Evolutionary conservation across 495 filamentous ascomycete genomes (phyloP).

Genomic region (Hyaloscypha hepaticicola): DNA sequence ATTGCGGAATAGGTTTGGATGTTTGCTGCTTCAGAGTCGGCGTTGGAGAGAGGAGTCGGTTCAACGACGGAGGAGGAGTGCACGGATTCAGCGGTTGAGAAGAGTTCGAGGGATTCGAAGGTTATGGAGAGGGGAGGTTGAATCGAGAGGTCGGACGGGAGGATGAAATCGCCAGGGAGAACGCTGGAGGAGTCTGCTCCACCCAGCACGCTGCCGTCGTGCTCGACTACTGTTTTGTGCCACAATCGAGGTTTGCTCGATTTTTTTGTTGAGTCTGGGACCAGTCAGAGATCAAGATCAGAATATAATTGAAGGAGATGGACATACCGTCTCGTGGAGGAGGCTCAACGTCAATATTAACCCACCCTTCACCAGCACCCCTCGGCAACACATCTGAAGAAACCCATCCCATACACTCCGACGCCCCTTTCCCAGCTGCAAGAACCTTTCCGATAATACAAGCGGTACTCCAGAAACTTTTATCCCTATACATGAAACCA

Average conservation of each 20-base stretch:
- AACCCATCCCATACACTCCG: conserved; percentile 81
- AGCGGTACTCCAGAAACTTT: conserved; percentile 80
- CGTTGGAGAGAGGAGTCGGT: conserved; percentile 19
- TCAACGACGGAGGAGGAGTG: conserved; percentile 38
- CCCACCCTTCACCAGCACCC: conserved; percentile 59
- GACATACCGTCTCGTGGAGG: conserved; percentile 14
- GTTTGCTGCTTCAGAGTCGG: conserved; percentile 34
- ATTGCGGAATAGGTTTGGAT: conserved; percentile 50
- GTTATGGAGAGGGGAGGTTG: conserved; percentile 41
- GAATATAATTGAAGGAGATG: conserved; percentile 2
- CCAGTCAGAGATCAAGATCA: not conserved
- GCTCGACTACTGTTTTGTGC: conserved; percentile 47
- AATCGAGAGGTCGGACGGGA: conserved; percentile 49
- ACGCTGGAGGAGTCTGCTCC: conserved; percentile 47
- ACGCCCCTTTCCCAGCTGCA: conserved; percentile 59
- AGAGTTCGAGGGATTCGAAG: conserved; percentile 45
- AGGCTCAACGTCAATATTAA: conserved; percentile 52
- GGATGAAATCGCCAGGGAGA: conserved; percentile 56
- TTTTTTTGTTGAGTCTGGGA: conserved; percentile 9
- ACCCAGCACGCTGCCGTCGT: conserved; percentile 52
- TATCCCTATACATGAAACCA: conserved; percentile 69
- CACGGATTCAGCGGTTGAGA: conserved; percentile 36
- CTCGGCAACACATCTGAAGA: conserved; percentile 56
- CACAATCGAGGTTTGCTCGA: conserved; percentile 42
- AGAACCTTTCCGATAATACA: conserved; percentile 77